Conservation (phyloP, 108 stramenopile genomes). For the Stephanodiscus triporus region DNA sequence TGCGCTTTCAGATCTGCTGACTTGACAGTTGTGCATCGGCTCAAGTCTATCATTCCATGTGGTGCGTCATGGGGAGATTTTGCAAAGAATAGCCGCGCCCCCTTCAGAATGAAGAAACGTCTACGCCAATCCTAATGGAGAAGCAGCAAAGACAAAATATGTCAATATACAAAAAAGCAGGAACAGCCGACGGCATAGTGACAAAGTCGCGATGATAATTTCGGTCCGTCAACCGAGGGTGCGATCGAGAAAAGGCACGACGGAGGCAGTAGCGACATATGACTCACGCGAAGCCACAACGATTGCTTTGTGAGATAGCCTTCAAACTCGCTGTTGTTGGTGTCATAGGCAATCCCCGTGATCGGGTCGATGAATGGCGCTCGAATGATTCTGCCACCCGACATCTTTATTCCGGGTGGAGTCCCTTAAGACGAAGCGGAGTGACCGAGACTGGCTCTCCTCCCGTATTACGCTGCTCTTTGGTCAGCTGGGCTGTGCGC, state of each 20-base stretch:
- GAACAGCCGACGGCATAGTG: background rate
- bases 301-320: slow-evolving; percentile 93
- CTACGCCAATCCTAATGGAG: slow-evolving; percentile 94
- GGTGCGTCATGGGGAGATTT: slow-evolving; percentile 80
- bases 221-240: background rate
- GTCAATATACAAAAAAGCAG: background rate
- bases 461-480: too few species aligned
- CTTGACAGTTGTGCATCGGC: slow-evolving; percentile 97
- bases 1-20: slow-evolving; percentile 95
- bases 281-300: slow-evolving; percentile 87
- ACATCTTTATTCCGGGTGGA: background rate
- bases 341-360: slow-evolving; percentile 86
- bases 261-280: background rate
- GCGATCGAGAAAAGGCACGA: background rate
- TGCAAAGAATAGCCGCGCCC: slow-evolving; percentile 95
- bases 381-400: slow-evolving; percentile 43
- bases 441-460: too few species aligned
- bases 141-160: background rate
- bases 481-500: too few species aligned
- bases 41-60: slow-evolving; percentile 95
- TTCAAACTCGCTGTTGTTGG: slow-evolving; percentile 82
- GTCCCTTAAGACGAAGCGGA: too few species aligned
- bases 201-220: background rate
- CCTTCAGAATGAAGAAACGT: slow-evolving; percentile 97
- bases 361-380: slow-evolving; percentile 85